These are phyloP conservation scores for Sclerotiophoma versabilis DNA, from an alignment of 2,329 filamentous ascomycete genomes.

Conservation along the genomic window DNA sequence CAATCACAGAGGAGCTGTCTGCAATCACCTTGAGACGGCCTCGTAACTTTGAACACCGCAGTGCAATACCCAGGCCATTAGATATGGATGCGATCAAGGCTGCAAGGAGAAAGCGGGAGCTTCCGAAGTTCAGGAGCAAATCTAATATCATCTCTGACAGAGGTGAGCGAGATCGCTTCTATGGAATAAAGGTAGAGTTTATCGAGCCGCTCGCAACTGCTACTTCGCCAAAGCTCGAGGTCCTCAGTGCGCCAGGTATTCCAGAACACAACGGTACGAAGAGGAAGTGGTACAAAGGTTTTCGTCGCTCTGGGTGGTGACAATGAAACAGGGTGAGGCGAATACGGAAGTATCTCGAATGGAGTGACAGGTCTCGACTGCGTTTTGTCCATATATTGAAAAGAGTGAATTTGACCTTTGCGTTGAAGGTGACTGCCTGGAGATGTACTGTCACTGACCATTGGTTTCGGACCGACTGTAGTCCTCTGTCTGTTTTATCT, in stretches of 20 bases:
- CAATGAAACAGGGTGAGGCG: background rate
- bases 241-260: background rate
- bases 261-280: conserved; percentile 14
- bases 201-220: conserved; percentile 5
- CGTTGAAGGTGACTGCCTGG: too few species aligned
- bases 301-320: conserved; percentile 7
- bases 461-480: too few species aligned
- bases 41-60: background rate
- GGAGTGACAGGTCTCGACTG: background rate
- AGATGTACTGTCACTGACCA: too few species aligned
- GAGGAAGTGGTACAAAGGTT: conserved; percentile 23
- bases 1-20: background rate
- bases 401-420: too few species aligned
- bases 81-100: background rate
- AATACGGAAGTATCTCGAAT: too few species aligned
- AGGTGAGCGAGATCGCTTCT: background rate
- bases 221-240: conserved; percentile 9
- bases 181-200: background rate
- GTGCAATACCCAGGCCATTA: conserved; percentile 10
- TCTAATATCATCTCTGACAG: background rate
- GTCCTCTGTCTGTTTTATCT: too few species aligned
- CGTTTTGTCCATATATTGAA: background rate
- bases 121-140: background rate
- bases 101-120: background rate
- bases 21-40: background rate